Evolutionary conservation across 108 stramenopile genomes (phyloP).

Genomic region (Skeletonema marinoi): DNA sequence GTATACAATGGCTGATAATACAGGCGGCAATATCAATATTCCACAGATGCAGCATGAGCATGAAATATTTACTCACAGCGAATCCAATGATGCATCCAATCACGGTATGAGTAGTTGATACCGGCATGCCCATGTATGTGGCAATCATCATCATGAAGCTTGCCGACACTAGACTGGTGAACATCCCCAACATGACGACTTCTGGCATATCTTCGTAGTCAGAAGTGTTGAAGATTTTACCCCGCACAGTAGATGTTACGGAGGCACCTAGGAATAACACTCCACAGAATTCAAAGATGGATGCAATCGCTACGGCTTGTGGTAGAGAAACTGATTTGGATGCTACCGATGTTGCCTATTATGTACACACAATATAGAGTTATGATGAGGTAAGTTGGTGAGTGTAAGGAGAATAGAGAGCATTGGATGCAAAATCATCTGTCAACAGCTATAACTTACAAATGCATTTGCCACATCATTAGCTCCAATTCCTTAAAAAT

Average conservation of each 20-base stretch:
- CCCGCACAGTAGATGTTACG: slow-evolving; percentile 61
- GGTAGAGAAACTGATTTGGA: slow-evolving; percentile 61
- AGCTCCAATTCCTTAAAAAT: too few relatives aligned
- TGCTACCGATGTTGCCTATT: slow-evolving; percentile 57
- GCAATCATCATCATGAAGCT: slow-evolving; percentile 31
- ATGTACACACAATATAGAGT: too few relatives aligned
- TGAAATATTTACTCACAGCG: background rate
- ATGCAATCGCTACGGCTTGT: slow-evolving; percentile 62
- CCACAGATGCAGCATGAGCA: too few relatives aligned
- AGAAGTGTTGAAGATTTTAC: slow-evolving; percentile 53
- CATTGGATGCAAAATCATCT: background rate
- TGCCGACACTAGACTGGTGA: slow-evolving; percentile 53
- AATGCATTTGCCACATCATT: slow-evolving; percentile 84
- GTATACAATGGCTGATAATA: too few relatives aligned
- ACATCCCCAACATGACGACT: slow-evolving; percentile 61
- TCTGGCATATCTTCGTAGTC: slow-evolving; percentile 53
- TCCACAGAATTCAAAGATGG: slow-evolving; percentile 67
- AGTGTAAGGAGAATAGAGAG: background rate
- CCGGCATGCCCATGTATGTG: slow-evolving; percentile 19
- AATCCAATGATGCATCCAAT: slow-evolving; percentile 28
- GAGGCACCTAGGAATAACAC: slow-evolving; percentile 58
- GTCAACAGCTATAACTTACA: slow-evolving; percentile 2
- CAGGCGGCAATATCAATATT: too few relatives aligned
- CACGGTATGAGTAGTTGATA: slow-evolving; percentile 31
- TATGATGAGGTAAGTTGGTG: too few relatives aligned